These are phyloP conservation scores for Sclerotiophoma versabilis DNA, from an alignment of 2,329 filamentous ascomycete genomes.

Conservation along the genomic window DNA sequence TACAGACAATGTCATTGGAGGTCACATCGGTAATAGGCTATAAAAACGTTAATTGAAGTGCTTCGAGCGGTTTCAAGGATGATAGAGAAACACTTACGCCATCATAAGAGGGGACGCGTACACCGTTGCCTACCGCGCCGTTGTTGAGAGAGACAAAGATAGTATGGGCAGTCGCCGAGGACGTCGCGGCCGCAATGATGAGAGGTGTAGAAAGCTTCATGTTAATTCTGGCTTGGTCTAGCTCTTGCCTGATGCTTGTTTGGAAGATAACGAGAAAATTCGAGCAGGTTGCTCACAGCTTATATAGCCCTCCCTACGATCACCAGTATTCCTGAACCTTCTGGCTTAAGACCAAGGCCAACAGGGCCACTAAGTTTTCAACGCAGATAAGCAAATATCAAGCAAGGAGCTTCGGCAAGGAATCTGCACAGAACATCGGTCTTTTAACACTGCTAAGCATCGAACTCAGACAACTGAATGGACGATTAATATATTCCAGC, in stretches of 20 bases:
- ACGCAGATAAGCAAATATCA: slow-evolving; percentile 2
- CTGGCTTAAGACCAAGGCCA: not conserved
- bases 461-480: not conserved
- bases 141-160: slow-evolving; percentile 60
- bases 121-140: slow-evolving; percentile 57
- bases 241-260: slow-evolving; percentile 1
- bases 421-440: not conserved
- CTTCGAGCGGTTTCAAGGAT: too few relatives aligned
- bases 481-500: not conserved
- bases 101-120: slow-evolving; percentile 57
- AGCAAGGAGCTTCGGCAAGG: not conserved
- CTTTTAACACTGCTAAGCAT: not conserved
- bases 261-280: slow-evolving; percentile 2
- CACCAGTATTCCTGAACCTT: not conserved
- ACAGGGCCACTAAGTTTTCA: not conserved
- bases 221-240: not conserved
- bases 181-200: slow-evolving; percentile 35
- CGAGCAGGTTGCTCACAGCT: slow-evolving; percentile 1
- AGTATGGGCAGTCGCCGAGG: slow-evolving; percentile 56
- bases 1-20: slow-evolving; percentile 64
- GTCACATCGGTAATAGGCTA: slow-evolving; percentile 63
- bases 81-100: slow-evolving; percentile 27
- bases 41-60: slow-evolving; percentile 39
- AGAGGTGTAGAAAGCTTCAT: slow-evolving; percentile 42
- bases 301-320: not conserved